Evolutionary conservation across 2,329 filamentous ascomycete species (phyloP).

Genomic region (Septoria petroselini): DNA sequence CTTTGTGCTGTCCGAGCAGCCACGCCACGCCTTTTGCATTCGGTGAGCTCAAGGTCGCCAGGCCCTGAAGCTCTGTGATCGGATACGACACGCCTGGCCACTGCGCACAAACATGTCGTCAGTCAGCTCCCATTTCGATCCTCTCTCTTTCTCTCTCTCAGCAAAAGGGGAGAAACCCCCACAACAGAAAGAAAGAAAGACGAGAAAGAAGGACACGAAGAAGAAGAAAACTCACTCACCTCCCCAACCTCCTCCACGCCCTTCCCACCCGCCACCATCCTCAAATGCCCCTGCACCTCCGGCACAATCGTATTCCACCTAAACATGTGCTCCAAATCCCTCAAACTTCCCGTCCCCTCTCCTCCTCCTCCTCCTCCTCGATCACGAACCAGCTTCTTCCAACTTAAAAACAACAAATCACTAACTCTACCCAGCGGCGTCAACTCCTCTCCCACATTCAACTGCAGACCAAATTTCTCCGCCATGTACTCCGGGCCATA

Average conservation of each 20-base stretch:
- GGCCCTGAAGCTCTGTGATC: not conserved
- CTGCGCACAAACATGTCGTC: not conserved
- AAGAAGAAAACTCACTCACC: not conserved
- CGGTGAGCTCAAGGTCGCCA: conserved; percentile 9
- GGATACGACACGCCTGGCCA: conserved; percentile 12
- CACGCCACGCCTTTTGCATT: conserved; percentile 15
- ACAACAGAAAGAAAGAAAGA: too few relatives aligned
- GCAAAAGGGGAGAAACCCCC: too few relatives aligned
- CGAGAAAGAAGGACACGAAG: not conserved
- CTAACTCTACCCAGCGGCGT: conserved; percentile 10
- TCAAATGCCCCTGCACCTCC: conserved; percentile 1
- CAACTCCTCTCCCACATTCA: not conserved
- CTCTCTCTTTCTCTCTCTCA: too few relatives aligned
- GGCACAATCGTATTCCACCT: not conserved
- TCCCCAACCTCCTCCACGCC: not conserved
- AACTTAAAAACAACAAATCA: conserved; percentile 10
- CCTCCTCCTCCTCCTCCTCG: too few relatives aligned
- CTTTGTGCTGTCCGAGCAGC: conserved; percentile 15
- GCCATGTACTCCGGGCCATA: conserved; percentile 6
- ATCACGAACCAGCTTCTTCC: conserved; percentile 3
- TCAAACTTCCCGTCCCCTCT: not conserved
- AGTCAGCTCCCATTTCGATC: not conserved
- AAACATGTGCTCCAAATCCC: conserved; percentile 11
- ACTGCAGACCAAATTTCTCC: not conserved
- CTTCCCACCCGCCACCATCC: not conserved